Evolutionary conservation across 2,329 filamentous ascomycete species (phyloP), one percentile per base, ranked within the genome.

Genomic region (Colletotrichum incanum): DNA sequence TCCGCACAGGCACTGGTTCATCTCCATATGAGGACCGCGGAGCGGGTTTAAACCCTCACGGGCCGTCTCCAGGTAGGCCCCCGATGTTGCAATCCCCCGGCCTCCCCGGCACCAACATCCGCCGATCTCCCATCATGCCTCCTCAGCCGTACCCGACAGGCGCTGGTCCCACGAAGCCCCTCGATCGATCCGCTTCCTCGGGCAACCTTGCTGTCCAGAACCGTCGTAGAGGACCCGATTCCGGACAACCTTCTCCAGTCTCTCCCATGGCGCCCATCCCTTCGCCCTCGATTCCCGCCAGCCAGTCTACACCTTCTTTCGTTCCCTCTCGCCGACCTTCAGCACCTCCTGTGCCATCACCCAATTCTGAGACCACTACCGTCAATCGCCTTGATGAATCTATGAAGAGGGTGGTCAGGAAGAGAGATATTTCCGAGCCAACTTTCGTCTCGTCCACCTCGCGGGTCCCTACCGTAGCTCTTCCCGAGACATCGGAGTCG

Each of bases 391-490:
- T 83, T 8, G 82, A 82, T 58, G 83, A 85, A 28, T 76, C 79
- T 1, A 80, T 81, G 76, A 86, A 82, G 75, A 83, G 84, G 12
- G 77, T 80, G 23, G 82, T 87, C 50, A 84, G 81, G 67, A 85
- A 84, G 71, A 80, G 82, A 69, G 87, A 89, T 28, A 86, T 88
- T 55, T 87, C 86, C 2, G 87, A 89, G 65, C 85, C 86, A 4
- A 86, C 82, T 0, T 85, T 88, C 60, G 78, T 87, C 23, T 84
- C 82, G 75, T 83, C 84, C 20, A 85, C 83, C 5, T 84, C 82
- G n/a, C 84, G 83, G 5, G 82, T 86, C 4, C 83, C 84, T 1
- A 85, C 83, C 0, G 81, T 84, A 14, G 80, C 80, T 61, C 78
- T 86, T 37, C 83, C 83, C 1, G 75, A 76, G 37, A 77, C 79